Evolutionary conservation across 2,329 filamentous ascomycete genomes (phyloP), one percentile per base, ranked within the genome.

Genomic region (Xylaria sp.): DNA sequence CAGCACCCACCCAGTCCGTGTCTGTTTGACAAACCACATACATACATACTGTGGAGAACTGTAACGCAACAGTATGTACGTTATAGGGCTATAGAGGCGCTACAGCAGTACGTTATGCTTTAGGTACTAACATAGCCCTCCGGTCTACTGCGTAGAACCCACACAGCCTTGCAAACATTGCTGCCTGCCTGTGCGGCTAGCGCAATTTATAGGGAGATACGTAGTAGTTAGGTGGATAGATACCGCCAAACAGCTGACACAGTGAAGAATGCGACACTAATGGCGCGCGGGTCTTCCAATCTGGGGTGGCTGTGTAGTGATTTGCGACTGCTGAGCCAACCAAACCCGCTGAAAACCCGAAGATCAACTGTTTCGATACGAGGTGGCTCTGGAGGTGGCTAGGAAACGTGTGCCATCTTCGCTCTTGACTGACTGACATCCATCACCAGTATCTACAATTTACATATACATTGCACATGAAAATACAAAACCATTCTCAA

Each of bases 361-460:
- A 51, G 63, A 54, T 58, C 38, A 29, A 44, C n/a, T 25, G 47
- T 45, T 56, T 57, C 59, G 25, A 66, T 63, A 66, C 64, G 64
- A 66, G 64, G 64, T 63, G 57, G 63, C 63, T 39, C 53, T 29
- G 9, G 64, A 66, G 64, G 64, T 63, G 57, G 63, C 63, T 39
- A 60, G 33, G 9, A 33, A 38, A 11, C 13, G 22, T 42, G 42
- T 49, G 31, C 42, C 50, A 38, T 36, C 31, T 29, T 49, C 20
- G 33, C 22, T 44, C 27, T n/a, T 2, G 7, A 9, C 13, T 27
- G n/a, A 29, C 31, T n/a, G n/a, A n/a, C n/a, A n/a, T n/a, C n/a
- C n/a, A n/a, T n/a, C n/a, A n/a, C n/a, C n/a, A n/a, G 27, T 17
- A 51, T 10, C 45, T 33, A 25, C 27, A 33, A 39, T 51, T 36